Conservation (phyloP, 75 land plant genomes). For the Isoetes taiwanensis region DNA sequence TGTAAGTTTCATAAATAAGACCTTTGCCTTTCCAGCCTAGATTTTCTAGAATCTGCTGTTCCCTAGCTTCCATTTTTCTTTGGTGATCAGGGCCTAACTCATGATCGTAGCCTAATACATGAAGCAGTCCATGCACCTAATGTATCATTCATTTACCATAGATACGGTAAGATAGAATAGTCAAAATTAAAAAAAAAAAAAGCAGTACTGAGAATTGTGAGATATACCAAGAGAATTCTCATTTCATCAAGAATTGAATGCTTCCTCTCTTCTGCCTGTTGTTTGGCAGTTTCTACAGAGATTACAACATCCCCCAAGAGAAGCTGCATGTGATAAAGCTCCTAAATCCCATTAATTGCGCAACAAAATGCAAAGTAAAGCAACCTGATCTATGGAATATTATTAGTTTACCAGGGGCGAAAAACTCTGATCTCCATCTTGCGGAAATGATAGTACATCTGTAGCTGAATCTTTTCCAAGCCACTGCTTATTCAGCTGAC, state of each 20-base stretch:
- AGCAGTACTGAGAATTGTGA: neutral
- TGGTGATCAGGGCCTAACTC: constrained; percentile 71
- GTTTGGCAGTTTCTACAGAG: constrained; percentile 88
- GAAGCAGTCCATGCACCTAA: constrained; percentile 87
- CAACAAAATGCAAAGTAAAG: neutral
- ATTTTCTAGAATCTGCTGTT: constrained; percentile 48
- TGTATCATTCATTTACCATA: neutral
- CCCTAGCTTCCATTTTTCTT: constrained; percentile 77
- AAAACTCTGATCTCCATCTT: constrained; percentile 49
- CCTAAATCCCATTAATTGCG: neutral
- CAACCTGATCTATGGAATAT: constrained; percentile 9
- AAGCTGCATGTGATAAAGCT: constrained; percentile 38
- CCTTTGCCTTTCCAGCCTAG: constrained; percentile 94
- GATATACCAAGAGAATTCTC: constrained; percentile 71
- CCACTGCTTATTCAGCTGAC: constrained; percentile 82
- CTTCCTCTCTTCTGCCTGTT: constrained; percentile 88
- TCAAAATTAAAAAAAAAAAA: constrained; percentile 4
- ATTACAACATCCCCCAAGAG: constrained; percentile 87
- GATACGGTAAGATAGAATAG: neutral
- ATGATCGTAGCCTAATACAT: constrained; percentile 90
- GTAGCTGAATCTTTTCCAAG: constrained; percentile 68
- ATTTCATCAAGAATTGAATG: constrained; percentile 86
- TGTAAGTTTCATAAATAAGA: constrained; percentile 42
- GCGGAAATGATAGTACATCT: constrained; percentile 83
- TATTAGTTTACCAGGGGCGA: constrained; percentile 48